phyloP scores from a whole-genome alignment of 2,329 filamentous ascomycete genomes.

The Ophiocordyceps camponoti-saundersi region DNA sequence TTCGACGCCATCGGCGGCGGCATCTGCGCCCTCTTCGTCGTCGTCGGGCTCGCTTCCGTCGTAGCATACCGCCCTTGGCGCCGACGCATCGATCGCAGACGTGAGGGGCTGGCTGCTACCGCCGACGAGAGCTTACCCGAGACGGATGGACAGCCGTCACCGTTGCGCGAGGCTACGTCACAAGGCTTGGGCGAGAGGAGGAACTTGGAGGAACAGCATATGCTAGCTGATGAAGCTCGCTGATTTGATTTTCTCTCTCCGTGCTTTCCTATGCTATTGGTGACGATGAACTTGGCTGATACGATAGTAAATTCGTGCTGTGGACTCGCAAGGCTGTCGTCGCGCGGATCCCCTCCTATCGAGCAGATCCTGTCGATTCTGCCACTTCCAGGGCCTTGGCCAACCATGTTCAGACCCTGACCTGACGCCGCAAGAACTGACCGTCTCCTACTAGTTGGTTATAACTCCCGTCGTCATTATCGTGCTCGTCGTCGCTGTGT shows the following conservation, averaged over 20 bases:
- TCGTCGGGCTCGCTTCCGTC: slow-evolving; percentile 60
- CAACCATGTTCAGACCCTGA: background rate
- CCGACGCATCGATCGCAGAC: slow-evolving; percentile 19
- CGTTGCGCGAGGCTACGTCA: background rate
- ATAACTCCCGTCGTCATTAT: no score
- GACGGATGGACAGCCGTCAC: background rate
- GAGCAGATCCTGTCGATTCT: background rate
- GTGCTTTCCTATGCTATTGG: no score
- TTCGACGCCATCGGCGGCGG: slow-evolving; percentile 75
- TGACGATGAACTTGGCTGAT: no score
- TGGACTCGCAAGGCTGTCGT: no score
- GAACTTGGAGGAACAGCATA: background rate
- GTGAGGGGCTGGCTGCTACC: slow-evolving; percentile 2
- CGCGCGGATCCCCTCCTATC: no score
- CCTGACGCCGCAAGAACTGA: no score
- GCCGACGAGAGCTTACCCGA: background rate
- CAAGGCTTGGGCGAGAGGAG: background rate
- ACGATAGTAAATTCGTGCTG: no score
- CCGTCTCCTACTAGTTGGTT: no score
- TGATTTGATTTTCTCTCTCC: no score
- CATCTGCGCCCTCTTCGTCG: slow-evolving; percentile 71
- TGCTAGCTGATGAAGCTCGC: background rate
- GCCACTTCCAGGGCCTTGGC: background rate
- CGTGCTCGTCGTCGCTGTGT: no score
- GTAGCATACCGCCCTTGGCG: slow-evolving; percentile 70